Evolutionary conservation across 306 rosid species (phyloP).

Genomic region (Cicer pinnatifidum): DNA sequence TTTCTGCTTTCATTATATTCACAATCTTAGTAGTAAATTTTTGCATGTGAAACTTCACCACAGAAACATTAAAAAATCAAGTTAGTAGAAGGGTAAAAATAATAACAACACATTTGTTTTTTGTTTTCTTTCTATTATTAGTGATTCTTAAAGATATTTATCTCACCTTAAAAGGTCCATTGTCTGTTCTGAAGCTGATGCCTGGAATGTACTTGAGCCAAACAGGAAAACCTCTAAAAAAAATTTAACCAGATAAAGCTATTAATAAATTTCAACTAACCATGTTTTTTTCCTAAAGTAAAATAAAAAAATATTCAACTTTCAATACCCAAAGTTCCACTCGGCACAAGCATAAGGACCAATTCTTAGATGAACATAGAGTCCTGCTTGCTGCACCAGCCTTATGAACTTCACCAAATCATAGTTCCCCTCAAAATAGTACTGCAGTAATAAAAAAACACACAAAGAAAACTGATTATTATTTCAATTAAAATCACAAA

Average conservation of each 20-base stretch:
- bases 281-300: background rate
- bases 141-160: conserved; percentile 20
- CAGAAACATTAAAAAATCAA: conserved; percentile 37
- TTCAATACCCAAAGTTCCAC: conserved; percentile 94
- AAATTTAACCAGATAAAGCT: conserved; percentile 15
- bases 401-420: conserved; percentile 88
- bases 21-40: conserved; percentile 84
- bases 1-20: conserved; percentile 95
- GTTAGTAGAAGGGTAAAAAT: conserved; percentile 28
- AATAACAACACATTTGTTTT: background rate
- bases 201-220: conserved; percentile 98
- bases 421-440: conserved; percentile 88
- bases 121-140: background rate
- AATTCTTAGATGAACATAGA: conserved; percentile 86
- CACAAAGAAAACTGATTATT: conserved; percentile 19
- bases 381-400: conserved; percentile 95
- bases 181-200: conserved; percentile 87
- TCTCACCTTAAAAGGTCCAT: conserved; percentile 88
- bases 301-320: conserved; percentile 16
- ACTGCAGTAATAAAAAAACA: conserved; percentile 54
- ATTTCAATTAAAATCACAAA: conserved; percentile 2
- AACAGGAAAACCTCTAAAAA: conserved; percentile 90
- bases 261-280: conserved; percentile 32
- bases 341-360: conserved; percentile 99
- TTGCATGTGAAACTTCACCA: conserved; percentile 78